These are phyloP conservation scores for Polyrhizophydium stewartii DNA, from an alignment of 371 early-diverging fungal genomes.

Conservation along the genomic window DNA sequence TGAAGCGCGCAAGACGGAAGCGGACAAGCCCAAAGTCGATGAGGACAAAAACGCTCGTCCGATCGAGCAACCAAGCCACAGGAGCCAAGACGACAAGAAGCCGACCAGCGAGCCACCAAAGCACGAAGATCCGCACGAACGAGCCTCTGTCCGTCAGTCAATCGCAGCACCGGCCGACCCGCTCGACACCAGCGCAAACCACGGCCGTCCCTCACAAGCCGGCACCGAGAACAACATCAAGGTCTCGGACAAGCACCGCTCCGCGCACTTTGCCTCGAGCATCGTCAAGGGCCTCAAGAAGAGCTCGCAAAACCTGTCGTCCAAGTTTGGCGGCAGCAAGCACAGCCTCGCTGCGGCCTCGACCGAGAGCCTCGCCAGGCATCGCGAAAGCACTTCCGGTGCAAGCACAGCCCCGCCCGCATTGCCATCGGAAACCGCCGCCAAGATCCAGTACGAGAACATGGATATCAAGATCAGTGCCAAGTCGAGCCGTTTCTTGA, in stretches of 20 bases:
- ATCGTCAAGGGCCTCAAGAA: constrained; percentile 4
- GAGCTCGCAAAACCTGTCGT: constrained; percentile 3
- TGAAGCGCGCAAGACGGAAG: no score
- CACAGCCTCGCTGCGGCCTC: background rate
- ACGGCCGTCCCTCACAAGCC: no score
- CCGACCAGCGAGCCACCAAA: no score
- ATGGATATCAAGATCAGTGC: background rate
- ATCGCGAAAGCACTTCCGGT: background rate
- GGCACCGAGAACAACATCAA: background rate
- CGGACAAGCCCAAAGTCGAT: no score
- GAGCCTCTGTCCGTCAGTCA: no score
- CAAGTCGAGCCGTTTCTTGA: constrained; percentile 3
- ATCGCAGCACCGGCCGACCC: no score
- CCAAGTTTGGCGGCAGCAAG: constrained; percentile 9
- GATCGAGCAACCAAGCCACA: no score
- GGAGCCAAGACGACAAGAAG: no score
- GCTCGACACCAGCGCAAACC: no score
- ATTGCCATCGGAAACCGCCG: constrained; percentile 2
- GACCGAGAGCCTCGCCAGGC: background rate
- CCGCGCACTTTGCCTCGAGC: background rate
- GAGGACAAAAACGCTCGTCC: no score
- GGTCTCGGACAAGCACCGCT: background rate
- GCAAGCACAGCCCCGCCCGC: background rate
- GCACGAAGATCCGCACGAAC: no score
- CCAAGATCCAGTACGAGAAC: background rate